Evolutionary conservation across 306 rosid species (phyloP).

Genomic region (Trichosanthes cucumerina): DNA sequence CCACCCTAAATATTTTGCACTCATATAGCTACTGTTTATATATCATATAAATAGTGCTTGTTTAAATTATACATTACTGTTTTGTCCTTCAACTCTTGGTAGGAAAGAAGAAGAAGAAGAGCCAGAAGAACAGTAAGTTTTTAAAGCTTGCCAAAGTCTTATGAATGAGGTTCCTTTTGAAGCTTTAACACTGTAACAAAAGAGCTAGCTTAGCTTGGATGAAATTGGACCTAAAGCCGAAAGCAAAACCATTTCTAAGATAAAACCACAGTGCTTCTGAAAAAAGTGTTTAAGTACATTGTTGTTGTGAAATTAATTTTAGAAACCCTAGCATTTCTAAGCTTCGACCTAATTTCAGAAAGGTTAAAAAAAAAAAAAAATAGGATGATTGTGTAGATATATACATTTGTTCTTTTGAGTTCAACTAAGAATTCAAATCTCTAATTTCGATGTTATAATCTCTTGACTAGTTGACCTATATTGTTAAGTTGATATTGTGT

Average conservation of each 20-base stretch:
- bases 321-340: not conserved
- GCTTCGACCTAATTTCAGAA: no score
- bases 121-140: not conserved
- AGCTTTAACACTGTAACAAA: not conserved
- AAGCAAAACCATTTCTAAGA: not conserved
- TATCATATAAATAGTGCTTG: no score
- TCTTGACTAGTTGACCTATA: no score
- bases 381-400: no score
- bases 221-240: not conserved
- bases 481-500: no score
- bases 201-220: not conserved
- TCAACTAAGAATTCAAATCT: no score
- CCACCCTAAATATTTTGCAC: not conserved
- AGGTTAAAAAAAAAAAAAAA: no score
- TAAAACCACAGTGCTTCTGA: not conserved
- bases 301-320: not conserved
- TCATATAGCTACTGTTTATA: no score
- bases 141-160: not conserved
- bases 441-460: no score
- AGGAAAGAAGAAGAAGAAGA: not conserved
- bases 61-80: not conserved
- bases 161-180: not conserved
- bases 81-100: not conserved
- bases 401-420: no score
- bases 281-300: not conserved